Base-by-base conservation (phyloP, 2,329 filamentous ascomycete species). In the Penicillium rolfsii region DNA sequence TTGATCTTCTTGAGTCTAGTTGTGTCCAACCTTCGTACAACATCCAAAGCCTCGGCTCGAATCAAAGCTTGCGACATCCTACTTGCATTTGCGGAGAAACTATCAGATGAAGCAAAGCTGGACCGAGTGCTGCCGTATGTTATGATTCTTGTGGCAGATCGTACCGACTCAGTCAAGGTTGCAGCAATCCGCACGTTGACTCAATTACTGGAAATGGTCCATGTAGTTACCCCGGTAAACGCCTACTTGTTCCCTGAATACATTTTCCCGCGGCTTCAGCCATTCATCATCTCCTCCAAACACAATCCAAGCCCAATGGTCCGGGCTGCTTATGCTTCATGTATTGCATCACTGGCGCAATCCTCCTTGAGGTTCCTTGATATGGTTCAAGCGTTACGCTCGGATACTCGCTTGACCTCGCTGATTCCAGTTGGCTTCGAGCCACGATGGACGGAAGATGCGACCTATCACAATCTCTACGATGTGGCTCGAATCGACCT, bases 101-200 rank as follows among this genome's bases (percentile, higher is more conserved):
- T 98, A 26, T 96, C 94, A 0, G 96, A 99, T 73, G 95, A 99
- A 77, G 93, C 93, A 3, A 98, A 97, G 75, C 82, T 99, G 52
- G 96, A 99, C 75, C 87, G 95, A 53, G 90, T 98, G 26, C 80
- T 99, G 53, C 95, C 95, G 1, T 97, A 97, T 73, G 81, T 98
- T 38, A 90, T 97, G 79, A 86, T 88, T 5, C 78, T 98, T 30
- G 81, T 99, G 12, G 89, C 87, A 61, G 95, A 99, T 72, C 87
- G 88, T 67, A 87, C 90, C 1, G 91, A 97, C 65, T 83, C 91
- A 68, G 94, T 99, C 14, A 89, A 92, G 50, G 87, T 97, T 52
- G 88, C 93, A 26, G 93, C 93, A 3, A 84, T 98, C 48, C 85
- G 94, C 58, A 91, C 92, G 4, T 86, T 98, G 67, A 94, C 94